Percentiles rank a stretch among this genome's conserved stretches.
Conservation (phyloP, 1,139 yeast species). For the Candida sp. region DNA sequence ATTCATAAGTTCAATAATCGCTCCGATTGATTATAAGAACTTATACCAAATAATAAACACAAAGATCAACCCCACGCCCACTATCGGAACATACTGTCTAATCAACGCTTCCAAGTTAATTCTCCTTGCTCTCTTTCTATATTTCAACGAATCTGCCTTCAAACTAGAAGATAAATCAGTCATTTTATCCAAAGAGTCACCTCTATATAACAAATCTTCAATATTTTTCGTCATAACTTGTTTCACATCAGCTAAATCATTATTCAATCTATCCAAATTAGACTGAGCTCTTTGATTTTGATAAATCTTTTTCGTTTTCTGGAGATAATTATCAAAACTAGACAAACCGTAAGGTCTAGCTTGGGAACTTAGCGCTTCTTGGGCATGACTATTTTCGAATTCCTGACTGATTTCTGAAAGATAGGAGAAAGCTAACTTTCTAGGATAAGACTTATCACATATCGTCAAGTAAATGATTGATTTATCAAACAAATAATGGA, state of each 20-base stretch:
- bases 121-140: slow-evolving; percentile 84
- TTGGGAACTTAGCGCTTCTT: slow-evolving; percentile 57
- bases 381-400: slow-evolving; percentile 76
- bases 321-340: slow-evolving; percentile 77
- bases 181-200: slow-evolving; percentile 92
- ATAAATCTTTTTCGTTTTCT: slow-evolving; percentile 83
- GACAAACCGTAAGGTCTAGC: slow-evolving; percentile 90
- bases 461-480: slow-evolving; percentile 75
- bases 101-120: slow-evolving; percentile 88
- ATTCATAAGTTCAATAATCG: too few relatives aligned
- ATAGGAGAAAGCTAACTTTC: slow-evolving; percentile 87
- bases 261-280: slow-evolving; percentile 80
- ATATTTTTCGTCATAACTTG: slow-evolving; percentile 95
- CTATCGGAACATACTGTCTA: slow-evolving; percentile 86
- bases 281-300: slow-evolving; percentile 90
- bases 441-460: slow-evolving; percentile 75
- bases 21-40: slow-evolving; percentile 25
- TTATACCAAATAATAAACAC: slow-evolving; percentile 85
- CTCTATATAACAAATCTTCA: slow-evolving; percentile 90
- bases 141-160: slow-evolving; percentile 81
- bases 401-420: slow-evolving; percentile 79
- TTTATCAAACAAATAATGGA: slow-evolving; percentile 69
- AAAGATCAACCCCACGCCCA: slow-evolving; percentile 65
- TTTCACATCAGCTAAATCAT: slow-evolving; percentile 89
- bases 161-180: slow-evolving; percentile 81